phyloP scores from a whole-genome alignment of 2,329 filamentous ascomycete species.

The Fusarium multiceps region DNA sequence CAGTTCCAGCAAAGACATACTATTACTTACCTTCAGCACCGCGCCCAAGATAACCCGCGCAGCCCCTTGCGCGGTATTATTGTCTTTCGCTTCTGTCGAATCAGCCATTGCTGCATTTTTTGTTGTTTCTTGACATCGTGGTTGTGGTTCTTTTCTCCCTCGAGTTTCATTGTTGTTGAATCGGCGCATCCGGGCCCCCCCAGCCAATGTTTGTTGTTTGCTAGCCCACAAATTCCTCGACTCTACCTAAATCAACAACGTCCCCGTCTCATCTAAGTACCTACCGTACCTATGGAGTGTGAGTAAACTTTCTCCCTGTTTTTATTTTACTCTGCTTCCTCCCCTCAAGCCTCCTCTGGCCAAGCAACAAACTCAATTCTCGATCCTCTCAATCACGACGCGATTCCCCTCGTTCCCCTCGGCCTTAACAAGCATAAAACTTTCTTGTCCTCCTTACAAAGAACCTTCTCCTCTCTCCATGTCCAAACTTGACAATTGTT shows the following conservation, averaged over 20 bases:
- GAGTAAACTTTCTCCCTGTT: conserved; percentile 45
- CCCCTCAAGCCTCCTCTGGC: conserved; percentile 17
- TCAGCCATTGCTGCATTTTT: conserved; percentile 13
- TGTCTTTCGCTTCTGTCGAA: conserved; percentile 17
- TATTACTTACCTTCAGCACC: conserved; percentile 46
- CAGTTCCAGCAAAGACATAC: conserved; percentile 45
- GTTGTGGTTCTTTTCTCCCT: conserved; percentile 20
- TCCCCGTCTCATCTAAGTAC: conserved; percentile 22
- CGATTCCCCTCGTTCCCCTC: not conserved
- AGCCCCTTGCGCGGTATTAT: conserved; percentile 29
- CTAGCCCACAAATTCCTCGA: conserved; percentile 47
- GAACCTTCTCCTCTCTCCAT: conserved; percentile 11
- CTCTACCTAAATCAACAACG: conserved; percentile 47
- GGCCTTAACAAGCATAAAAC: conserved; percentile 9
- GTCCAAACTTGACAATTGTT: conserved; percentile 20
- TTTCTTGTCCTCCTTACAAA: not conserved
- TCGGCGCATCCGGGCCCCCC: conserved; percentile 46
- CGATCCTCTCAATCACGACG: not conserved
- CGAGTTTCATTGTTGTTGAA: conserved; percentile 43
- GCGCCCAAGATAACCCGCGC: conserved; percentile 40
- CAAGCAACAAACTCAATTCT: conserved; percentile 20
- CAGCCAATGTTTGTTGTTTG: conserved; percentile 57
- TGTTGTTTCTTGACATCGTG: conserved; percentile 29
- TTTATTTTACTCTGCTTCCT: conserved; percentile 15
- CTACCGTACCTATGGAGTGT: conserved; percentile 51